phyloP scores from a whole-genome alignment of 495 filamentous ascomycete genomes.

The Xylaria scruposa region DNA sequence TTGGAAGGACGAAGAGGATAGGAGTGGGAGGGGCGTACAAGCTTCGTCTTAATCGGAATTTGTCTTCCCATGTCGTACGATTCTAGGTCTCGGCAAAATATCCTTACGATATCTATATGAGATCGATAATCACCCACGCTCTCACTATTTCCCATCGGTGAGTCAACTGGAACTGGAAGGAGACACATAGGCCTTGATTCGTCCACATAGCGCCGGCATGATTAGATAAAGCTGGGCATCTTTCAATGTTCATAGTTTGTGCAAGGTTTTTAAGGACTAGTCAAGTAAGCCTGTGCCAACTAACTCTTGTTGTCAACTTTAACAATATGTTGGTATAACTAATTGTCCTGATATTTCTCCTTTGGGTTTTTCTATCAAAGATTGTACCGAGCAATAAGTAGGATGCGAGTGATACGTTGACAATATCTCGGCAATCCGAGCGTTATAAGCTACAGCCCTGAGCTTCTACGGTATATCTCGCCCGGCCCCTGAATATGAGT shows the following conservation, averaged over 20 bases:
- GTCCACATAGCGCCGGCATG: background rate
- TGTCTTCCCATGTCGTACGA: background rate
- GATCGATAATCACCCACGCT: background rate
- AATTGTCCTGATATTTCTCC: background rate
- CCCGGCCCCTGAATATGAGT: background rate
- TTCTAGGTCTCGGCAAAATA: background rate
- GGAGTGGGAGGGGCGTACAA: no score
- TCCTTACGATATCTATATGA: background rate
- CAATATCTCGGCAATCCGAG: conserved; percentile 22
- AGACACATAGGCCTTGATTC: conserved; percentile 6
- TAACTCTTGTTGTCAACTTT: background rate
- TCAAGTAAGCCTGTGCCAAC: background rate
- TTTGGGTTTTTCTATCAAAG: background rate
- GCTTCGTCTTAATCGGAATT: background rate
- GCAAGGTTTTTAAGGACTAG: background rate
- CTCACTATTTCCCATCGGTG: background rate
- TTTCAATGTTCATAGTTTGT: background rate
- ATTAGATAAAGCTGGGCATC: background rate
- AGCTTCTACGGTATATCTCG: background rate
- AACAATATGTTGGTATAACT: background rate
- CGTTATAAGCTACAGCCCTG: background rate
- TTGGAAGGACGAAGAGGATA: background rate
- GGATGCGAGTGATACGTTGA: background rate
- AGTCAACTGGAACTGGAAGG: conserved; percentile 19
- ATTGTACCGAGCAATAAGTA: no score